These are phyloP conservation scores for Paxillus ammoniavirescens DNA, from an alignment of 768 basidiomycete genomes.

Conservation along the genomic window DNA sequence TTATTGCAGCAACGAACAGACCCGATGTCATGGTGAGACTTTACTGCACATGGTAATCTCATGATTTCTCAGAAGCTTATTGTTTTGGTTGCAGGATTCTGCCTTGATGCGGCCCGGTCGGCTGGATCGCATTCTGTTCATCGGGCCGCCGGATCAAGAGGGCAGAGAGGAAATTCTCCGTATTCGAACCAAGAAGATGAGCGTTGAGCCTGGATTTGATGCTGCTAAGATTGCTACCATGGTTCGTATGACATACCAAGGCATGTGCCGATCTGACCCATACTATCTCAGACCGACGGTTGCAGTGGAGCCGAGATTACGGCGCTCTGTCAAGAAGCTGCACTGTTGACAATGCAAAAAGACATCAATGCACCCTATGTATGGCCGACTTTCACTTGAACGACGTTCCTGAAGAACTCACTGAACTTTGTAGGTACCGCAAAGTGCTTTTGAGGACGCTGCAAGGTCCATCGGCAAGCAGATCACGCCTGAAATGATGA, in stretches of 20 bases:
- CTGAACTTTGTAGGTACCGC: constrained; percentile 57
- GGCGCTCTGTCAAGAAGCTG: constrained; percentile 94
- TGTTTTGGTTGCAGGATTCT: constrained; percentile 61
- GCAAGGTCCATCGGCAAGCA: constrained; percentile 71
- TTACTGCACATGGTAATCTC: neutral
- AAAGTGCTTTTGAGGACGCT: constrained; percentile 69
- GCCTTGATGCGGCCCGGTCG: constrained; percentile 95
- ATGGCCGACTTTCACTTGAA: constrained; percentile 27
- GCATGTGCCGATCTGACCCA: constrained; percentile 4
- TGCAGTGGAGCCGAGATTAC: constrained; percentile 96
- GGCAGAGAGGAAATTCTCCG: constrained; percentile 83
- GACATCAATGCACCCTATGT: constrained; percentile 79
- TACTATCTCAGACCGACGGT: constrained; percentile 69
- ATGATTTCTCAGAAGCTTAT: neutral
- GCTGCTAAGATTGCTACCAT: constrained; percentile 63
- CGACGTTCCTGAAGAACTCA: neutral
- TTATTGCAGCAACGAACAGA: constrained; percentile 94
- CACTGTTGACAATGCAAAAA: constrained; percentile 85
- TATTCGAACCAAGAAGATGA: constrained; percentile 80
- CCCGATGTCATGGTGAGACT: constrained; percentile 83
- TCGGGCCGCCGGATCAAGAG: constrained; percentile 82
- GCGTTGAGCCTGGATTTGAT: constrained; percentile 68
- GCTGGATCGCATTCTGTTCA: constrained; percentile 90
- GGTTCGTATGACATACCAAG: constrained; percentile 38
- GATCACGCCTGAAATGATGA: constrained; percentile 79